Base-by-base conservation (phyloP, 495 filamentous ascomycete species). In the Aspergillus asperescens region DNA sequence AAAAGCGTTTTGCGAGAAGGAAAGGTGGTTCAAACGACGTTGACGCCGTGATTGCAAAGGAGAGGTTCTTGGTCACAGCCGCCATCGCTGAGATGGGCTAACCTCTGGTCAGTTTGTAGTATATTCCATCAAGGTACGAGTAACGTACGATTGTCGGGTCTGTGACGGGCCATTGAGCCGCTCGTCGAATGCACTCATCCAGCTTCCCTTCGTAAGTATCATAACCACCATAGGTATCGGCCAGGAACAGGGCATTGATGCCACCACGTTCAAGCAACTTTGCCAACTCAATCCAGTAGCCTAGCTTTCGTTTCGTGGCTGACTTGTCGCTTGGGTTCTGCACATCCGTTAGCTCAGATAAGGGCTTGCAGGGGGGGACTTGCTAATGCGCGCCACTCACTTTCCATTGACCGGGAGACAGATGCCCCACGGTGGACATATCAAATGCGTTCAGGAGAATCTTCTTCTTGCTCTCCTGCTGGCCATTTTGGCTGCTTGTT, bases 371-470 rank as follows among this genome's bases (percentile, higher is more conserved):
- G 16, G 13, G 18, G 9, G 1, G 5, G 3, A 32, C 18, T 9
- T 9, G 16, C 7, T 10, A 20, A 9, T 27, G 24, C 3, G 9
- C 6, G n/a, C 20, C 38, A 62, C 61, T 56, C 34, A 79, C 77
- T 71, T 77, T 80, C 80, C 79, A 85, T 40, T 83, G 77, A 5
- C 83, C 83, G 7, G 83, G 81, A 25, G 79, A 79, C 57, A 84
- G 68, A 63, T 87, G 83, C 10, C 83, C 84, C 53, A 78, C 70
- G 44, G 78, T 81, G 31, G 64, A 81, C 74, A 79, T 77, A 23
- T 81, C 81, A 55, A 86, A 86, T 23, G 81, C 82, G 65, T 86
- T 85, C 51, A 86, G 62, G 51, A 86, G 75, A 23, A 84, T 76
- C 37, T 77, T 75, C 63, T 83, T 84, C 61, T 79, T 84, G 52